Base-by-base conservation (phyloP, 2,329 filamentous ascomycete species). In the Aspergillus neoniger region DNA sequence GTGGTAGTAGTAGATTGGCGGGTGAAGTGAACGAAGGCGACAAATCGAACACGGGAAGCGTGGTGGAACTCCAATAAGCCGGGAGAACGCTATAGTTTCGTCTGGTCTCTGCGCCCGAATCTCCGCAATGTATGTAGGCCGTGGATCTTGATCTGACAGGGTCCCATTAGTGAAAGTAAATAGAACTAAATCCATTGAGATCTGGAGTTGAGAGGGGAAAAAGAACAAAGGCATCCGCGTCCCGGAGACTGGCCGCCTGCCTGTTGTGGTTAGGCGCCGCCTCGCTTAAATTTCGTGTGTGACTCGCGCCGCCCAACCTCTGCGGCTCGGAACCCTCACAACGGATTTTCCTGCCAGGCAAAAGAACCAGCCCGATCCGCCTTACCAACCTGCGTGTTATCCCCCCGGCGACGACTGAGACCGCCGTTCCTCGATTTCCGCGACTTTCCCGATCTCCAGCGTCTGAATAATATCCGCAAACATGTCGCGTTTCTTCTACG, bases 401-500 rank as follows among this genome's bases (percentile, higher is more conserved):
- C 63, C 65, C 47, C 47, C 47, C 23, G 23, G 6, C 47, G 47
- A 25, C 47, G 47, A 30, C 23, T 30, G 66, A 68, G 65, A 72
- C 67, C 62, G 68, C 66, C 61, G 66, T 47, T 59, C 65, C 58
- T 63, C 64, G 57, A 62, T 52, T 58, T 56, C 65, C 63, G 63
- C 66, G 66, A 61, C 58, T 53, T 63, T 60, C 62, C 67, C 65
- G 62, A 63, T 64, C 53, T 52, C 53, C 36, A 47, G 53, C 53
- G 25, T 64, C 47, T 55, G 51, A 60, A 59, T 60, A 63, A 63
- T 60, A 59, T 53, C 69, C 68, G 69, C 77, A 82, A 90, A 76
- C 65, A 95, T 94, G 91, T 98, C 95, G 86, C 91, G 92, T 83
- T 99, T 98, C 82, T 98, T 98, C 86, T 91, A 92, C 80, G 91